phyloP scores from a whole-genome alignment of 306 rosid genomes.

The Medicago lupulina region DNA sequence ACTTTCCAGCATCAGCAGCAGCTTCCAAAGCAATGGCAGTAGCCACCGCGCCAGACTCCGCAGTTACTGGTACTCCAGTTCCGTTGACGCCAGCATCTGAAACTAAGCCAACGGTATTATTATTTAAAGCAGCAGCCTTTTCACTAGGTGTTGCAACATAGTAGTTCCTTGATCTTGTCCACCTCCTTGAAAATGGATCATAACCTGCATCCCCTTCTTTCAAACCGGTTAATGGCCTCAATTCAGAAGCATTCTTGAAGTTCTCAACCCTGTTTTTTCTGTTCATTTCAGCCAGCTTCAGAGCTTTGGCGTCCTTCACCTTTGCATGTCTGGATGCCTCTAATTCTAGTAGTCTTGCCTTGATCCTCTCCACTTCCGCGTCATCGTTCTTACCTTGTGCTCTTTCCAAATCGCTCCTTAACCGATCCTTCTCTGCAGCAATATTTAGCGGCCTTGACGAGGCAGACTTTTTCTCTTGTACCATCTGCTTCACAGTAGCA shows the following conservation, averaged over 20 bases:
- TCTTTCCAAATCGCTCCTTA: conserved; percentile 76
- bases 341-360: conserved; percentile 67
- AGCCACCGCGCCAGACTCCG: conserved; percentile 71
- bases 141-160: conserved; percentile 70
- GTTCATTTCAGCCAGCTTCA: conserved; percentile 95
- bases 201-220: conserved; percentile 97
- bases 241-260: conserved; percentile 89
- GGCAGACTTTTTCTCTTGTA: conserved; percentile 87
- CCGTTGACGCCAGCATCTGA: conserved; percentile 46
- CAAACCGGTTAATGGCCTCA: conserved; percentile 57
- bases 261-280: conserved; percentile 91
- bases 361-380: conserved; percentile 71
- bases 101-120: conserved; percentile 35
- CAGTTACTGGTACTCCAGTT: conserved; percentile 35
- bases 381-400: conserved; percentile 74
- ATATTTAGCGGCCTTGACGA: conserved; percentile 82
- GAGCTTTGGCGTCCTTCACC: conserved; percentile 74
- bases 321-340: conserved; percentile 68
- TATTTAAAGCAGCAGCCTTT: conserved; percentile 50
- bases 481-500: conserved; percentile 90
- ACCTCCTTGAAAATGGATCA: conserved; percentile 98
- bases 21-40: conserved; percentile 89
- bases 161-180: conserved; percentile 97
- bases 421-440: conserved; percentile 95
- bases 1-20: conserved; percentile 93